These are phyloP conservation scores for Psilocybe subaeruginosa DNA, from an alignment of 768 basidiomycete genomes.

Conservation along the genomic window DNA sequence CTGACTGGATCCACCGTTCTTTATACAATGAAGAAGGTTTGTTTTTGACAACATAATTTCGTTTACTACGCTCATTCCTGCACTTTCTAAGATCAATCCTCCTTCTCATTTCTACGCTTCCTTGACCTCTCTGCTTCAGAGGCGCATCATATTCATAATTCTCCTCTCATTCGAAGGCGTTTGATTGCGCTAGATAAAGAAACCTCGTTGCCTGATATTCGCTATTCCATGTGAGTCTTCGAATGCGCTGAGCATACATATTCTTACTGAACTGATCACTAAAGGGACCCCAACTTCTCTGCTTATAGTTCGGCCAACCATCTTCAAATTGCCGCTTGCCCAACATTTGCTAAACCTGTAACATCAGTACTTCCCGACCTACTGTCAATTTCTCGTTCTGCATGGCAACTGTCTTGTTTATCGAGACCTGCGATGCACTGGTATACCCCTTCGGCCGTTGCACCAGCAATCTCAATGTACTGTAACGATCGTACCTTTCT, in stretches of 20 bases:
- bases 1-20: conserved; percentile 78
- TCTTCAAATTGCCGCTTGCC: conserved; percentile 35
- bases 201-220: conserved; percentile 37
- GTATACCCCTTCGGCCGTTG: conserved; percentile 84
- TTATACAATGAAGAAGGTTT: conserved; percentile 60
- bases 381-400: conserved; percentile 56
- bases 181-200: conserved; percentile 54
- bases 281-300: conserved; percentile 59
- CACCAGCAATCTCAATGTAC: conserved; percentile 77
- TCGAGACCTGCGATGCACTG: conserved; percentile 82
- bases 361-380: conserved; percentile 56
- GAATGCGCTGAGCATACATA: background rate
- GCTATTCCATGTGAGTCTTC: conserved; percentile 45
- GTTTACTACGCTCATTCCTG: background rate
- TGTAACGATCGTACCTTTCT: conserved; percentile 81
- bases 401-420: conserved; percentile 79
- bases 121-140: conserved; percentile 66
- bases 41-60: conserved; percentile 18
- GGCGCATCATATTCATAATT: conserved; percentile 59
- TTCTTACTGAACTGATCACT: background rate
- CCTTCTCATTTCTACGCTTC: conserved; percentile 83
- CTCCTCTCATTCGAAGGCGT: conserved; percentile 61
- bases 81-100: conserved; percentile 37
- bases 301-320: conserved; percentile 36
- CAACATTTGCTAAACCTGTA: conserved; percentile 30